A percentile compares a stretch with the other conserved stretches of the same genome.
Conservation (phyloP, 2,329 filamentous ascomycete genomes). For the Diaporthe sp. region DNA sequence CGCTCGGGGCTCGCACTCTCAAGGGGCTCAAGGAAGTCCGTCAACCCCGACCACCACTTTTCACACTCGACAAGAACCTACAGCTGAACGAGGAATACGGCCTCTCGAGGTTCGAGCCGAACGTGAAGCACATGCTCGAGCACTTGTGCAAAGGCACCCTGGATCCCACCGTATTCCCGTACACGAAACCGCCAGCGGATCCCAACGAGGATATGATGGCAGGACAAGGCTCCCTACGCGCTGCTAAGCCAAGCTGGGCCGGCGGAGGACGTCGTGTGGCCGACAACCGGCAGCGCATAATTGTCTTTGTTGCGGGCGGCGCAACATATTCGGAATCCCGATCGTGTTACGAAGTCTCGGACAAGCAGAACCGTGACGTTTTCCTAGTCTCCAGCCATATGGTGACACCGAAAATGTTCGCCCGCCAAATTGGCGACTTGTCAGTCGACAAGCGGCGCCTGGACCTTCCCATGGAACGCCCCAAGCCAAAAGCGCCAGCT, state of each 20-base stretch:
- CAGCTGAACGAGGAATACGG: constrained; percentile 80
- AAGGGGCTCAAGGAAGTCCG: constrained; percentile 81
- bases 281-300: constrained; percentile 91
- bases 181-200: constrained; percentile 77
- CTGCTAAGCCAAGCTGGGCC: constrained; percentile 93
- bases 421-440: constrained; percentile 86
- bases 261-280: constrained; percentile 77
- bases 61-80: constrained; percentile 73
- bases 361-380: constrained; percentile 81
- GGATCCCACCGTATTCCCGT: constrained; percentile 77
- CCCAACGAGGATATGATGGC: constrained; percentile 69
- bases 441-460: constrained; percentile 80
- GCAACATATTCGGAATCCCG: constrained; percentile 94
- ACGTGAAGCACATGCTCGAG: constrained; percentile 86
- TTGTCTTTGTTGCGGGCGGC: constrained; percentile 95
- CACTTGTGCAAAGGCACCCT: constrained; percentile 75
- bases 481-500: constrained; percentile 83
- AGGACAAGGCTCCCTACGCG: constrained; percentile 82
- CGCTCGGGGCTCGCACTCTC: constrained; percentile 82
- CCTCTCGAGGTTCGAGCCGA: constrained; percentile 88
- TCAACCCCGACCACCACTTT: constrained; percentile 75
- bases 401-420: constrained; percentile 85
- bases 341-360: constrained; percentile 87
- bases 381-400: constrained; percentile 93
- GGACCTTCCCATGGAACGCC: constrained; percentile 84